Evolutionary conservation across 108 stramenopile species (phyloP).

Genomic region (Skeletonema grethae): DNA sequence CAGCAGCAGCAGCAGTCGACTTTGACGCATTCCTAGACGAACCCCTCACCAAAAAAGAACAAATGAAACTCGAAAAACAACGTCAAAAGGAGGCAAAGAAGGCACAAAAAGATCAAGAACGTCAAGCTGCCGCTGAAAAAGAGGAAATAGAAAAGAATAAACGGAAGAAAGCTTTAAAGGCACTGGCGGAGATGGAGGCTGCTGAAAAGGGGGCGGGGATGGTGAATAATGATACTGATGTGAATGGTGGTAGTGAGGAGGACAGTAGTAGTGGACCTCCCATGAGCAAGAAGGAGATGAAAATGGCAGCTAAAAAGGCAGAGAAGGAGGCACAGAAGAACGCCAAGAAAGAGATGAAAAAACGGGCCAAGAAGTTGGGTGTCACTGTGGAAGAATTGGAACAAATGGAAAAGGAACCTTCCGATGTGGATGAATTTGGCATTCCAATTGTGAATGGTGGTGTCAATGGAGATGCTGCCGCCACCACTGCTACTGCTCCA

Average conservation of each 20-base stretch:
- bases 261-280: constrained; percentile 9
- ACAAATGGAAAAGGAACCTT: constrained; percentile 23
- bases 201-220: constrained; percentile 24
- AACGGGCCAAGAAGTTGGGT: constrained; percentile 42
- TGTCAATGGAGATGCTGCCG: constrained; percentile 5
- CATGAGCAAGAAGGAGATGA: constrained; percentile 53
- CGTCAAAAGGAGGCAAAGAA: constrained; percentile 61
- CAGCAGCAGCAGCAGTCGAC: too few relatives aligned
- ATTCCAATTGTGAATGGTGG: constrained; percentile 13
- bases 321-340: constrained; percentile 50
- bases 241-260: background rate
- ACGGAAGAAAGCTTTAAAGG: constrained; percentile 49
- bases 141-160: constrained; percentile 50
- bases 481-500: background rate
- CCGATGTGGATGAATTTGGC: constrained; percentile 15
- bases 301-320: constrained; percentile 42
- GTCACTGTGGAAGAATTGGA: constrained; percentile 34
- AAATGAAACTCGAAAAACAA: constrained; percentile 54
- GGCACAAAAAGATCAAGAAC: constrained; percentile 30
- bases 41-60: constrained; percentile 40
- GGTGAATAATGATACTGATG: constrained; percentile 3
- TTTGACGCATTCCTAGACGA: constrained; percentile 27
- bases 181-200: constrained; percentile 53
- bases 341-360: constrained; percentile 29
- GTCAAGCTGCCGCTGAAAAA: constrained; percentile 16